Evolutionary conservation across 2,329 filamentous ascomycete species (phyloP), one percentile per base, ranked within the genome.

Genomic region (Fusarium subglutinans): DNA sequence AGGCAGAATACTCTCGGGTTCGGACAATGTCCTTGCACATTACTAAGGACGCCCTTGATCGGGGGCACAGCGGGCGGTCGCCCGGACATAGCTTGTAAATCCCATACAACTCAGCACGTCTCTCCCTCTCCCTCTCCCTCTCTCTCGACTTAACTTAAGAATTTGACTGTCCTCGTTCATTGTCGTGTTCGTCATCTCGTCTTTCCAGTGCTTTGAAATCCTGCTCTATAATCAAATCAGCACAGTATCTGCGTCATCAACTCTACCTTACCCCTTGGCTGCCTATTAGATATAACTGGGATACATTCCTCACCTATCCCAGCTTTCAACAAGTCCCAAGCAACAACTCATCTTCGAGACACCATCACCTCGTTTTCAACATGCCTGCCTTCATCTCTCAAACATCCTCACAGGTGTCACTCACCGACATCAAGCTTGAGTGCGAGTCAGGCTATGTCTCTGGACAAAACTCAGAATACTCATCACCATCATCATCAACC

Each of bases 391-490:
- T 79, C 57, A 82, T 81, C 75, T 81, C 81, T 47, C 80, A 83
- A 71, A 78, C 81, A 43, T 84, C 83, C 37, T 84, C 85, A n/a
- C 81, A 81, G 69, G 78, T 82, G 63, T 73, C 84, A 51, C 80
- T 83, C 66, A 70, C 81, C 67, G 81, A 83, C 72, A 81, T 81
- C 66, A 87, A 85, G 77, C 78, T 84, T 68, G 82, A 88, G 47
- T 82, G 88, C 71, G 94, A 97, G 84, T 98, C 96, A 41, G 96
- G 96, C 73, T 98, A 98, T 86, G 94, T 91, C 79, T 92, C 87
- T n/a, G 82, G 79, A 50, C 72, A 77, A 53, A 79, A 82, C 60
- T 84, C 83, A 53, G 82, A 83, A 74, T 83, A 83, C 74, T 80
- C 81, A n/a, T 79, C 82, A 30, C 79, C 81, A 45, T 79, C 80